Conservation (phyloP, 192 early-diverging fungal species). For the Phlyctochytrium planicorne region DNA sequence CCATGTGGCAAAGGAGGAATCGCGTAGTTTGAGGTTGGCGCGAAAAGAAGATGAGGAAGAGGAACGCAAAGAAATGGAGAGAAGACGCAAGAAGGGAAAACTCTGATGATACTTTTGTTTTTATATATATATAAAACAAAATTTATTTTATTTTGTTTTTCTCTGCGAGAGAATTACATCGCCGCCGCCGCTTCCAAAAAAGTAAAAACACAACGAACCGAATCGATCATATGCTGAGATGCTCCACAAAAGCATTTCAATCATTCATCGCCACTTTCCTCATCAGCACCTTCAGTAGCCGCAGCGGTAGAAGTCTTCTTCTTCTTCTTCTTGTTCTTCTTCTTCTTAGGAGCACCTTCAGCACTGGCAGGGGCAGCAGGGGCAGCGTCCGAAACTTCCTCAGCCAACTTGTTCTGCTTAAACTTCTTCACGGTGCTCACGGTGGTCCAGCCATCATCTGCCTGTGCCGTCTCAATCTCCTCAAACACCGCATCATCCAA, state of each 20-base stretch:
- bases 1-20: slow-evolving; percentile 14
- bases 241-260: too few species aligned
- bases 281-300: background rate
- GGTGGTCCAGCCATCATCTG: slow-evolving; percentile 40
- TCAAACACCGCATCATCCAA: background rate
- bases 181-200: too few species aligned
- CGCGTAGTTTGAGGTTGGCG: slow-evolving; percentile 13
- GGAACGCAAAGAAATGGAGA: slow-evolving; percentile 17
- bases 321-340: slow-evolving; percentile 45
- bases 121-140: too few species aligned
- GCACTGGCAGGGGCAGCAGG: slow-evolving; percentile 9
- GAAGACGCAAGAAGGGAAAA: slow-evolving; percentile 19
- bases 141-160: too few species aligned
- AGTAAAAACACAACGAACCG: too few species aligned
- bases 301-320: slow-evolving; percentile 29
- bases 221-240: too few species aligned
- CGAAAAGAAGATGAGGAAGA: slow-evolving; percentile 26
- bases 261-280: too few species aligned
- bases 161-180: too few species aligned
- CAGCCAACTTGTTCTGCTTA: slow-evolving; percentile 28
- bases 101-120: too few species aligned
- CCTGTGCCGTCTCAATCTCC: background rate
- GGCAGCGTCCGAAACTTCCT: background rate
- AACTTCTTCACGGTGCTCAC: slow-evolving; percentile 35
- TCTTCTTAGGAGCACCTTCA: slow-evolving; percentile 19